Percentiles rank a stretch among this genome's conserved stretches.
These are phyloP conservation scores for Vitis rotundifolia DNA, from an alignment of 164 flowering plant species.

Conservation along the genomic window DNA sequence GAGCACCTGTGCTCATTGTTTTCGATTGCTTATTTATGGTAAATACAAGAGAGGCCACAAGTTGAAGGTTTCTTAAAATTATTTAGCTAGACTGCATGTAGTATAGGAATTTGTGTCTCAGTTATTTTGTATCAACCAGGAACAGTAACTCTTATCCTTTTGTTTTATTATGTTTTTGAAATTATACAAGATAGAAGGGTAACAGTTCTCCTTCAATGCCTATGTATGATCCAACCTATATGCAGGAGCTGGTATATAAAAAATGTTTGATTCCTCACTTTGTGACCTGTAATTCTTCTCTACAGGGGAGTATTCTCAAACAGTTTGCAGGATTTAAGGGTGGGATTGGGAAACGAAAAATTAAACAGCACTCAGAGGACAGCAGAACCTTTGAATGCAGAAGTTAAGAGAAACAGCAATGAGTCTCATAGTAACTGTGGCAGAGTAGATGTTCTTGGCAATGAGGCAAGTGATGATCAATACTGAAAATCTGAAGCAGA, in stretches of 20 bases:
- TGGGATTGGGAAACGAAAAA: slow-evolving; percentile 10
- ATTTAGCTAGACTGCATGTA: neutral
- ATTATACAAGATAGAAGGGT: neutral
- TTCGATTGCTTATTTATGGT: neutral
- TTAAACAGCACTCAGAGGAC: slow-evolving; percentile 8
- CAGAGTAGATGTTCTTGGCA: neutral
- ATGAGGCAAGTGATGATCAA: neutral
- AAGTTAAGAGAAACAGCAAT: neutral
- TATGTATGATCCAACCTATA: neutral
- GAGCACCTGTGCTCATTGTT: too few relatives aligned
- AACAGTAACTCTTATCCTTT: neutral
- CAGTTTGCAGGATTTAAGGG: slow-evolving; percentile 11
- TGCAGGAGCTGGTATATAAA: neutral
- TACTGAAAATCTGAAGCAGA: slow-evolving; percentile 11
- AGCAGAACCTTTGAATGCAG: slow-evolving; percentile 8
- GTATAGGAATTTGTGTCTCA: neutral
- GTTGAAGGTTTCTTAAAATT: neutral
- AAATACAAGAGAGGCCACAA: neutral
- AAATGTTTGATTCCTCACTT: neutral
- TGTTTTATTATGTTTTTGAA: neutral
- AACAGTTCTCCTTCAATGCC: neutral
- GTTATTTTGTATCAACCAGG: too few relatives aligned
- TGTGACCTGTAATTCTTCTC: neutral
- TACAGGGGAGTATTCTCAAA: slow-evolving; percentile 23
- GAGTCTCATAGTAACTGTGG: neutral